A percentile compares a stretch with the other conserved stretches of the same genome.
These are phyloP conservation scores for Aurantiochytrium sp. DNA, from an alignment of 108 stramenopile species.

Conservation along the genomic window DNA sequence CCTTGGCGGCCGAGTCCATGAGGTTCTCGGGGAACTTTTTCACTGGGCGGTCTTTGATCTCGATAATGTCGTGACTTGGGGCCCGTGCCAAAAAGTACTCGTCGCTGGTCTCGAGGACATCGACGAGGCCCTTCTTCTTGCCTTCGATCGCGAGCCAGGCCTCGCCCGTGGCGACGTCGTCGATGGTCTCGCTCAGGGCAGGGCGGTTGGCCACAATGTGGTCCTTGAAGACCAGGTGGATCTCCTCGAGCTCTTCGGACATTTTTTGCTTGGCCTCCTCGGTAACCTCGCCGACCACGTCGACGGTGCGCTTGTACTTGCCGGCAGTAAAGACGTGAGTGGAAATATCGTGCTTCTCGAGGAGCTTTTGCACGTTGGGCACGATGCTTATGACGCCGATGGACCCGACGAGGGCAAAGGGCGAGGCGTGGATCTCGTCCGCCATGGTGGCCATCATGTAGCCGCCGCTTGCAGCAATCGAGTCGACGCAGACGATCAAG, in stretches of 20 bases:
- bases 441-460: constrained; percentile 55
- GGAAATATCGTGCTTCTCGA: constrained; percentile 34
- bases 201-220: constrained; percentile 14
- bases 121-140: constrained; percentile 24
- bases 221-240: constrained; percentile 31
- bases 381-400: constrained; percentile 39
- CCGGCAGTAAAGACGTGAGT: constrained; percentile 39
- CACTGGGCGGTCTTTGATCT: background rate
- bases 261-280: constrained; percentile 7
- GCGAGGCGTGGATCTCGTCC: constrained; percentile 41
- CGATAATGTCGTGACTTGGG: background rate
- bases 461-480: constrained; percentile 47
- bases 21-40: constrained; percentile 7
- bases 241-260: constrained; percentile 1
- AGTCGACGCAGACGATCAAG: constrained; percentile 43
- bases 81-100: background rate
- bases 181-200: background rate
- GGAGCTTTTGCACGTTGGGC: constrained; percentile 35
- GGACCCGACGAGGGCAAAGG: constrained; percentile 51
- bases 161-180: constrained; percentile 31
- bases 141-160: constrained; percentile 30
- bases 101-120: background rate
- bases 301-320: constrained; percentile 38
- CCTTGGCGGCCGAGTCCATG: background rate
- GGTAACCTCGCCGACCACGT: background rate